These are phyloP conservation scores for Heliocybe sulcata DNA, from an alignment of 1,284 basidiomycete genomes.

Conservation along the genomic window DNA sequence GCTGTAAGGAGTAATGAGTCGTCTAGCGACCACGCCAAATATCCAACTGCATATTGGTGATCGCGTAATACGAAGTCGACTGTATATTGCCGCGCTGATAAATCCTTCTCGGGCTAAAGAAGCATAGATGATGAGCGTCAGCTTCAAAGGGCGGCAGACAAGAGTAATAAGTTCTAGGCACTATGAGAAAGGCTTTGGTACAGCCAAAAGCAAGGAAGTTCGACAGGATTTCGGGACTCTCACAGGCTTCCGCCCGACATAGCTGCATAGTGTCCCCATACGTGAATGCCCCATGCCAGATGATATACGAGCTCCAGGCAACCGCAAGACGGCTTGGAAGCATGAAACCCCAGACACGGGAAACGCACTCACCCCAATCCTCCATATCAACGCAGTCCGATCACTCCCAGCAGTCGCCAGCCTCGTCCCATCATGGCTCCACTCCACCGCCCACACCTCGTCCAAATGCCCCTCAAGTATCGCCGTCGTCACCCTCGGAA, in stretches of 20 bases:
- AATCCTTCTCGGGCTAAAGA: constrained; percentile 38
- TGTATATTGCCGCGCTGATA: constrained; percentile 50
- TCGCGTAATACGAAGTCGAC: constrained; percentile 57
- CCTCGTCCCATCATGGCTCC: constrained; percentile 85
- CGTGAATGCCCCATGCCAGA: no score
- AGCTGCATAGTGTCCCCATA: no score
- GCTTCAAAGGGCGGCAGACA: neutral
- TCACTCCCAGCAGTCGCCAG: constrained; percentile 90
- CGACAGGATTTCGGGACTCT: neutral
- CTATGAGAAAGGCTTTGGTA: neutral
- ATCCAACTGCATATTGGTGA: constrained; percentile 74
- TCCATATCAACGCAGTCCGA: constrained; percentile 86
- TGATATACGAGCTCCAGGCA: neutral
- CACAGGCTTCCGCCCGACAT: no score
- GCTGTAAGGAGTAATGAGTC: constrained; percentile 78
- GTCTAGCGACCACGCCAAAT: constrained; percentile 87
- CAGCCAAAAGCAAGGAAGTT: neutral
- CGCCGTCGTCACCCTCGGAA: constrained; percentile 81
- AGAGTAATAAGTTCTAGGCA: neutral
- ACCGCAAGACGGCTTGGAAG: neutral
- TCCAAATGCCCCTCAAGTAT: constrained; percentile 83
- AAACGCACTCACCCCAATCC: constrained; percentile 54
- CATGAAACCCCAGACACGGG: constrained; percentile 2
- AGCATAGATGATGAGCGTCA: constrained; percentile 1
- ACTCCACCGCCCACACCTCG: constrained; percentile 94